These are phyloP conservation scores for Cryphonectria naterciae DNA, from an alignment of 2,329 filamentous ascomycete genomes.

Conservation along the genomic window DNA sequence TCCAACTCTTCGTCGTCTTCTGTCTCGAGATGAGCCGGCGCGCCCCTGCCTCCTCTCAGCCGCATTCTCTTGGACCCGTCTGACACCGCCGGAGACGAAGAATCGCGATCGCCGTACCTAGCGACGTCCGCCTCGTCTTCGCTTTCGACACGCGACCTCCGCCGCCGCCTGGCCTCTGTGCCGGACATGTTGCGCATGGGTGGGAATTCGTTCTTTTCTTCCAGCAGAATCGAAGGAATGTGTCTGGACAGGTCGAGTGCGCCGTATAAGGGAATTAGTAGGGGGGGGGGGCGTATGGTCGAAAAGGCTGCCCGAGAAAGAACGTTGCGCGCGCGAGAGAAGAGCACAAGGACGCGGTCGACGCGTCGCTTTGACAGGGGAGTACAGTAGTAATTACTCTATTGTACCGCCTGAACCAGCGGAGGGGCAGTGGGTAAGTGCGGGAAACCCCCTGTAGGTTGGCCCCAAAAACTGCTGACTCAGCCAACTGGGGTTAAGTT, in stretches of 20 bases:
- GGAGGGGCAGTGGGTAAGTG: background rate
- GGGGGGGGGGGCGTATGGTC: too few species aligned
- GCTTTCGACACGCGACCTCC: constrained; percentile 47
- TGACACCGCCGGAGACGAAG: constrained; percentile 33
- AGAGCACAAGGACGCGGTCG: constrained; percentile 17
- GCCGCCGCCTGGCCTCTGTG: constrained; percentile 44
- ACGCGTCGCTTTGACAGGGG: constrained; percentile 22
- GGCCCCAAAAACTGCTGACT: background rate
- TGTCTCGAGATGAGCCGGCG: constrained; percentile 21
- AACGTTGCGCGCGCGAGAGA: background rate
- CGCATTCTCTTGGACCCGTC: constrained; percentile 44
- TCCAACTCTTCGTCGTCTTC: constrained; percentile 28
- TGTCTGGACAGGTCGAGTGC: background rate
- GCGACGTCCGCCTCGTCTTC: constrained; percentile 40
- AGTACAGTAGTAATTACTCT: constrained; percentile 1
- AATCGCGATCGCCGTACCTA: constrained; percentile 31
- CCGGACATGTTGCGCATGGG: constrained; percentile 35
- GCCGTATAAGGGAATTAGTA: background rate
- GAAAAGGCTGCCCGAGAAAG: background rate
- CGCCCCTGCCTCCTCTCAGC: constrained; percentile 32
- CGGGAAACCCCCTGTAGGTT: background rate
- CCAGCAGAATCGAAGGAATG: background rate
- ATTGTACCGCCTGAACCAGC: background rate
- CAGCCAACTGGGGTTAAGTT: background rate
- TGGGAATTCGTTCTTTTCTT: background rate